Conservation (phyloP, 352 stramenopile genomes). For the Phytopythium vexans region DNA sequence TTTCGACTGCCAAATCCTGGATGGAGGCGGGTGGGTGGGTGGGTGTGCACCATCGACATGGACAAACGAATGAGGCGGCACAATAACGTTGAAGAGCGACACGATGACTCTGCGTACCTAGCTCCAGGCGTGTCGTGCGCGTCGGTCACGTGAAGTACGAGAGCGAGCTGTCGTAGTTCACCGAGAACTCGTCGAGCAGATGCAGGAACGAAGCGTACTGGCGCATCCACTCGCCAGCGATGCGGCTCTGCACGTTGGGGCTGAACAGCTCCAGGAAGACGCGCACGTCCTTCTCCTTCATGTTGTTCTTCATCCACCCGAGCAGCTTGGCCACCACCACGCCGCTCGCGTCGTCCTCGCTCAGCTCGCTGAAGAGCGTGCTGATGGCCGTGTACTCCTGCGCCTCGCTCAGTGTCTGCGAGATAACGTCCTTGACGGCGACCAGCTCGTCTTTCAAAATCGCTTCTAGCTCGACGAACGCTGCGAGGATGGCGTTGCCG, state of each 20-base stretch:
- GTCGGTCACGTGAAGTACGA: slow-evolving; percentile 58
- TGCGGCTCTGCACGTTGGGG: slow-evolving; percentile 41
- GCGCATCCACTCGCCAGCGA: slow-evolving; percentile 71
- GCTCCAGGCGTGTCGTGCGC: background rate
- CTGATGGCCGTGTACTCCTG: slow-evolving; percentile 65
- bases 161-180: slow-evolving; percentile 54
- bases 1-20: no score
- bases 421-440: slow-evolving; percentile 49
- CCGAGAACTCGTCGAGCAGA: slow-evolving; percentile 61
- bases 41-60: no score
- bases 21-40: no score
- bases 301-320: slow-evolving; percentile 62
- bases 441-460: slow-evolving; percentile 49
- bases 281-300: slow-evolving; percentile 42
- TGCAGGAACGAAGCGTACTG: slow-evolving; percentile 62
- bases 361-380: slow-evolving; percentile 57
- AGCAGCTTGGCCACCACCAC: slow-evolving; percentile 62
- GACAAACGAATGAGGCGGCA: no score
- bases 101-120: no score
- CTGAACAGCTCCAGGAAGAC: slow-evolving; percentile 55
- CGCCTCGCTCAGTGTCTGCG: slow-evolving; percentile 42
- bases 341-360: slow-evolving; percentile 38
- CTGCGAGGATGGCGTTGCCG: slow-evolving; percentile 32
- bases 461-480: slow-evolving; percentile 51
- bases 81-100: no score